These are phyloP conservation scores for Pseudomicrostroma phylloplanum DNA, from an alignment of 1,284 basidiomycete species.

Conservation along the genomic window DNA sequence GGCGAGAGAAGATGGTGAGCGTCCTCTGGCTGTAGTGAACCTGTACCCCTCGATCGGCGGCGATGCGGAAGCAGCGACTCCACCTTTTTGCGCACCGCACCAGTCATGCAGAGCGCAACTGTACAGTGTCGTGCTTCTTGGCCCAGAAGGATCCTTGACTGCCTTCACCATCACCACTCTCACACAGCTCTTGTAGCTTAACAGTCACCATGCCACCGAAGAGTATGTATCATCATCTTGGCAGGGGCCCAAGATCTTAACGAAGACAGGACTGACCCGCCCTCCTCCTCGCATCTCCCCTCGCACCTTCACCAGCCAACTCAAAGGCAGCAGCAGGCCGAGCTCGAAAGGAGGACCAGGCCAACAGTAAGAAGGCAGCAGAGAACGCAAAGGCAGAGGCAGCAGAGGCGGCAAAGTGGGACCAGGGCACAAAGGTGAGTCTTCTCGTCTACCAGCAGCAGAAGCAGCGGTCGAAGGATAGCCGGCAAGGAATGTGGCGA, in stretches of 20 bases:
- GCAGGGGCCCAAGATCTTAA: neutral
- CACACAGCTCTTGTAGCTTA: neutral
- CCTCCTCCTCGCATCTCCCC: neutral
- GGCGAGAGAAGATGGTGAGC: no score
- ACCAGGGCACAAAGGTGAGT: slow-evolving; percentile 56
- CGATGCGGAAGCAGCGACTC: no score
- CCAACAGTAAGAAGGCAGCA: slow-evolving; percentile 64
- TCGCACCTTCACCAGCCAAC: slow-evolving; percentile 14
- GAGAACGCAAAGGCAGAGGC: slow-evolving; percentile 61
- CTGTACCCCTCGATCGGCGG: no score
- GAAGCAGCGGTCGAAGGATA: neutral
- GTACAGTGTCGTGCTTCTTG: no score
- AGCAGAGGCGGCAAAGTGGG: slow-evolving; percentile 73
- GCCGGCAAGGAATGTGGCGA: no score
- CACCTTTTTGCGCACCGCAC: no score
- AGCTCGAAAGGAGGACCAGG: slow-evolving; percentile 89
- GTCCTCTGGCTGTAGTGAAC: no score
- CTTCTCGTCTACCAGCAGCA: neutral
- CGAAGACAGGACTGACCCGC: neutral
- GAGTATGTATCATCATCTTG: neutral
- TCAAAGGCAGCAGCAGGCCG: slow-evolving; percentile 32
- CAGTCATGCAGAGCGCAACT: no score
- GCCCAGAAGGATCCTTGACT: no score
- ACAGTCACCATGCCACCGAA: slow-evolving; percentile 4
- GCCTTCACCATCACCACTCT: no score